Base-by-base conservation (phyloP, 768 basidiomycete genomes). In the Kwoniella dejecticola region DNA sequence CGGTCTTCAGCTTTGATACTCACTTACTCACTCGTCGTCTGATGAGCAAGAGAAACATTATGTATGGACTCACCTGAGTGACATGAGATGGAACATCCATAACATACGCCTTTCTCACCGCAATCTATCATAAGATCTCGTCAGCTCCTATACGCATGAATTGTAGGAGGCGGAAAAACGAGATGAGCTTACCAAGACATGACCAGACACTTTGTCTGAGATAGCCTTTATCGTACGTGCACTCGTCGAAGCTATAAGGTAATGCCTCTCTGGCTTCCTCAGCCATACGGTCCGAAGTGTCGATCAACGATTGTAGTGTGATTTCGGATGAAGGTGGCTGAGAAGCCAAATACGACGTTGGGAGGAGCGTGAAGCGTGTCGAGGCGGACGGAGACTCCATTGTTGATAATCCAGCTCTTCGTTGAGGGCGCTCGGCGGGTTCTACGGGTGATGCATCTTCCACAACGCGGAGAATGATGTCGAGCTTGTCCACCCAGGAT, bases 31-130 rank as follows among this genome's bases (percentile, higher is more conserved):
- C n/a, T n/a, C n/a, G n/a, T n/a, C n/a, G n/a, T n/a, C n/a, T n/a
- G n/a, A n/a, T n/a, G n/a, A n/a, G n/a, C n/a, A n/a, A n/a, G n/a
- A n/a, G n/a, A n/a, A n/a, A n/a, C n/a, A n/a, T n/a, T n/a, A n/a
- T 7, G 33, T 36, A 36, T 36, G 7, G 33, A 41, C 70, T 56
- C 36, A 76, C 75, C 72, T 6, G 70, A 69, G 63, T 79, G 77
- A 72, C 77, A 79, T 2, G 71, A 71, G 15, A 79, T 73, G 11
- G 74, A 76, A 53, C 77, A 79, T 7, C 72, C 74, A 64, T 79
- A 79, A 54, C 77, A 79, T 0, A 79, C 71, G 0, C 77, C 77
- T 24, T 71, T 70, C 31, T 70, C 70, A 0, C 71, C 71, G 42
- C 74, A 75, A 49, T 77, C 76, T 72, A 38, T 4, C 19, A 27